Conservation (phyloP, 1,284 basidiomycete species). For the Austroboletus rostrupii region DNA sequence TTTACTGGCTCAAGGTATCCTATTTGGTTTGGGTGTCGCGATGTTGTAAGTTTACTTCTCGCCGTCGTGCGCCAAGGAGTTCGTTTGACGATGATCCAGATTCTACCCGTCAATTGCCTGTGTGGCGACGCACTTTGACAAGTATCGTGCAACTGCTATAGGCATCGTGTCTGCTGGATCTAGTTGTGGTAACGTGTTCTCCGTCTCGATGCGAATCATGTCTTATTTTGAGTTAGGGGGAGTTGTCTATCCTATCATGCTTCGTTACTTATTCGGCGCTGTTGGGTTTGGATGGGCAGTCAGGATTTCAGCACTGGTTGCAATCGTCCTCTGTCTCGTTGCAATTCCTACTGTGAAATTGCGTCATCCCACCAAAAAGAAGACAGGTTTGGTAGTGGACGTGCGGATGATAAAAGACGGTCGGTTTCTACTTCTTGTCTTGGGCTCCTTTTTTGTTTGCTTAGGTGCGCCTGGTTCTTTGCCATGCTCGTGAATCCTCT, state of each 20-base stretch:
- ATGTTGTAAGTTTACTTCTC: slow-evolving; percentile 41
- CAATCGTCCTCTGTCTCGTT: slow-evolving; percentile 38
- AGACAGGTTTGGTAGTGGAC: slow-evolving; percentile 20
- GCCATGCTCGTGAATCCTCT: background rate
- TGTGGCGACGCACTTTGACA: slow-evolving; percentile 51
- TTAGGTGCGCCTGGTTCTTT: slow-evolving; percentile 32
- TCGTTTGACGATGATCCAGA: slow-evolving; percentile 32
- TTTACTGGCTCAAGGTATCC: slow-evolving; percentile 54
- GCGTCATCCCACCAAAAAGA: slow-evolving; percentile 20
- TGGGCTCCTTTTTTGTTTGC: slow-evolving; percentile 48
- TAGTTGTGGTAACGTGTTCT: slow-evolving; percentile 41
- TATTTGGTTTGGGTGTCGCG: slow-evolving; percentile 58
- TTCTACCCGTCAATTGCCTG: slow-evolving; percentile 56
- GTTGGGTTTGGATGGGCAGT: slow-evolving; percentile 64
- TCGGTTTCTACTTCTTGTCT: slow-evolving; percentile 42
- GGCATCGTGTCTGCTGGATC: slow-evolving; percentile 54
- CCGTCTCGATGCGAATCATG: slow-evolving; percentile 16
- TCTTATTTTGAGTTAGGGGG: slow-evolving; percentile 42
- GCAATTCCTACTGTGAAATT: slow-evolving; percentile 41
- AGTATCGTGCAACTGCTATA: slow-evolving; percentile 56
- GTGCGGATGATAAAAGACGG: slow-evolving; percentile 39
- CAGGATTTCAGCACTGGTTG: slow-evolving; percentile 43
- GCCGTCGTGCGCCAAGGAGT: background rate
- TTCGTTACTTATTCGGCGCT: slow-evolving; percentile 50
- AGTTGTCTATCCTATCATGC: slow-evolving; percentile 63